These are phyloP conservation scores for Neostapfia colusana DNA, from an alignment of 176 grass and related monocot species.

Conservation along the genomic window DNA sequence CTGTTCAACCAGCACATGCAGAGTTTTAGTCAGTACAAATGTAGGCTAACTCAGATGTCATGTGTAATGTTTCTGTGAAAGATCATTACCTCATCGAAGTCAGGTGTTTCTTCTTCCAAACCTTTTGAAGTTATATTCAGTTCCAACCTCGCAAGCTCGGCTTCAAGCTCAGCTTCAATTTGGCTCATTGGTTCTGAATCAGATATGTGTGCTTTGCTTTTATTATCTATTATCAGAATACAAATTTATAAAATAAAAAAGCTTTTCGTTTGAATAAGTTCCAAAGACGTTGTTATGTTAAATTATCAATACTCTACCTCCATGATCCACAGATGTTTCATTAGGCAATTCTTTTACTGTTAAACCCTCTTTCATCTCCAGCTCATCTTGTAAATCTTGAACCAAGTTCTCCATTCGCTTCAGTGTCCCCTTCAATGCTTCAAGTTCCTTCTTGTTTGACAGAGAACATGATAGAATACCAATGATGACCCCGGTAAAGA, in stretches of 20 bases:
- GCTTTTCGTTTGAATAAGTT: conserved; percentile 16
- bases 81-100: conserved; percentile 53
- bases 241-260: conserved; percentile 10
- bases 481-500: conserved; percentile 66
- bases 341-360: conserved; percentile 72
- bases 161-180: conserved; percentile 95
- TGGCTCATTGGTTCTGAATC: conserved; percentile 71
- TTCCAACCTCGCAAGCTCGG: conserved; percentile 81
- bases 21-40: conserved; percentile 23
- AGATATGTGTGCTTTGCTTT: conserved; percentile 20
- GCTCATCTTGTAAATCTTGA: conserved; percentile 95
- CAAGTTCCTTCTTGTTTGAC: conserved; percentile 74
- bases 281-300: background rate
- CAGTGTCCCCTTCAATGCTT: conserved; percentile 61
- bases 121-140: conserved; percentile 59
- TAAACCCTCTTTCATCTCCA: conserved; percentile 87
- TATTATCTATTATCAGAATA: conserved; percentile 38
- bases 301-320: conserved; percentile 34
- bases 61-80: conserved; percentile 14
- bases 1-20: conserved; percentile 52
- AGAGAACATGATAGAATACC: conserved; percentile 67
- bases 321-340: conserved; percentile 39
- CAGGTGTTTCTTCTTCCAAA: conserved; percentile 52
- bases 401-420: conserved; percentile 77
- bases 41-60: conserved; percentile 23